Percentiles rank a stretch among this genome's conserved stretches.
These are phyloP conservation scores for Aspergillus tubingensis DNA, from an alignment of 2,329 filamentous ascomycete species.

Conservation along the genomic window DNA sequence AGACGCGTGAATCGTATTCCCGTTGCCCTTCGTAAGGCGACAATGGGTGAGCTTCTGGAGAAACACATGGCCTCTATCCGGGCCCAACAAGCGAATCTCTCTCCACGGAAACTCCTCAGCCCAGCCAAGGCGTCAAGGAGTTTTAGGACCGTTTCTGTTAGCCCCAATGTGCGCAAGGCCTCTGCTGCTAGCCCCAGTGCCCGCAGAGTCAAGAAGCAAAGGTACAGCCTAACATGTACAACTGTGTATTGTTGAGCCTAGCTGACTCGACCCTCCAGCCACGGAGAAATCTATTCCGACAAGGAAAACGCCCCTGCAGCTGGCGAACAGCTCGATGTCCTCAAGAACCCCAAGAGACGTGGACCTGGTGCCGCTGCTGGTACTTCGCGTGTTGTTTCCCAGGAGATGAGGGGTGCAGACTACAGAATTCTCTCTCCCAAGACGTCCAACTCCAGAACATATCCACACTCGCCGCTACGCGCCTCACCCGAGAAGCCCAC, in stretches of 20 bases:
- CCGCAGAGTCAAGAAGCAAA: conserved; percentile 34
- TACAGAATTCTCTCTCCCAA: conserved; percentile 75
- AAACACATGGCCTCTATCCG: conserved; percentile 44
- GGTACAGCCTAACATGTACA: conserved; percentile 24
- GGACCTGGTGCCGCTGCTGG: conserved; percentile 44
- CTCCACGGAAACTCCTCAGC: conserved; percentile 35
- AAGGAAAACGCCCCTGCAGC: conserved; percentile 69
- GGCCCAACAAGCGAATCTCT: conserved; percentile 29
- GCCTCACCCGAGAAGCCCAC: conserved; percentile 44
- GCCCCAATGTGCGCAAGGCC: conserved; percentile 29
- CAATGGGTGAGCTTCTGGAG: conserved; percentile 76
- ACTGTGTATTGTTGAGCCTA: not conserved
- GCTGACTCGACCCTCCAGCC: conserved; percentile 49
- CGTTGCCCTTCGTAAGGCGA: conserved; percentile 72
- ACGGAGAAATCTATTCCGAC: conserved; percentile 64
- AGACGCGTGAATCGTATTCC: conserved; percentile 93
- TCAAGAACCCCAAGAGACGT: conserved; percentile 71
- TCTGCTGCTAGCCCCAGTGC: conserved; percentile 32
- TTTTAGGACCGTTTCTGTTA: conserved; percentile 33
- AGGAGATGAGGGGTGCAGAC: conserved; percentile 49
- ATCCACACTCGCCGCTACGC: conserved; percentile 58
- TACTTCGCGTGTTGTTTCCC: conserved; percentile 45
- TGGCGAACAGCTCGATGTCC: conserved; percentile 45
- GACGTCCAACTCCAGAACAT: conserved; percentile 74
- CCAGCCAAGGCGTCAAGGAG: conserved; percentile 33